These are phyloP conservation scores for Cicer judaicum DNA, from an alignment of 306 rosid species.

Conservation along the genomic window DNA sequence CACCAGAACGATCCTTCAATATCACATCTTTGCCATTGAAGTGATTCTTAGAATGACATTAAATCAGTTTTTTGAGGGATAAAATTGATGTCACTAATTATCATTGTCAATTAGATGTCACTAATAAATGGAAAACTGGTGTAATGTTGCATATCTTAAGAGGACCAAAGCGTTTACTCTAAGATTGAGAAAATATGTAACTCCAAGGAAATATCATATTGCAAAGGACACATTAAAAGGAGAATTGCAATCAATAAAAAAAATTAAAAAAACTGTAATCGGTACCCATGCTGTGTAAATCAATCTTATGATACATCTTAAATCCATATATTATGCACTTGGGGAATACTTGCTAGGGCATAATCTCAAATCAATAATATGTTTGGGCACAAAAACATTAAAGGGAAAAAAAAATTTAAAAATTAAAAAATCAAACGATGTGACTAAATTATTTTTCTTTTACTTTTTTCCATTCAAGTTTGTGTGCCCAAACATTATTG, in stretches of 20 bases:
- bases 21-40: conserved; percentile 18
- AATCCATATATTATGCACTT: background rate
- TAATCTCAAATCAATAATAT: too few species aligned
- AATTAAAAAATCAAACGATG: too few species aligned
- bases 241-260: conserved; percentile 4
- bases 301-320: conserved; percentile 10
- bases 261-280: conserved; percentile 6
- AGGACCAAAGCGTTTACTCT: background rate
- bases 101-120: background rate
- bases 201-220: conserved; percentile 16
- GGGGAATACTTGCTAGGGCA: too few species aligned
- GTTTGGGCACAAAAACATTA: too few species aligned
- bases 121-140: conserved; percentile 1
- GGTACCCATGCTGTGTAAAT: conserved; percentile 3
- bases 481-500: too few species aligned
- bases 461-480: too few species aligned
- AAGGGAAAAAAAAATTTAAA: too few species aligned
- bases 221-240: background rate
- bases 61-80: background rate
- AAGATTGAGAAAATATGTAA: background rate
- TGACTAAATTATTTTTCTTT: too few species aligned
- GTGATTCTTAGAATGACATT: background rate
- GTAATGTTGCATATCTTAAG: background rate
- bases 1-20: background rate
- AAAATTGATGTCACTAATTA: background rate